phyloP scores from a whole-genome alignment of 352 stramenopile genomes.

The Pythium rhizo-oryzae region DNA sequence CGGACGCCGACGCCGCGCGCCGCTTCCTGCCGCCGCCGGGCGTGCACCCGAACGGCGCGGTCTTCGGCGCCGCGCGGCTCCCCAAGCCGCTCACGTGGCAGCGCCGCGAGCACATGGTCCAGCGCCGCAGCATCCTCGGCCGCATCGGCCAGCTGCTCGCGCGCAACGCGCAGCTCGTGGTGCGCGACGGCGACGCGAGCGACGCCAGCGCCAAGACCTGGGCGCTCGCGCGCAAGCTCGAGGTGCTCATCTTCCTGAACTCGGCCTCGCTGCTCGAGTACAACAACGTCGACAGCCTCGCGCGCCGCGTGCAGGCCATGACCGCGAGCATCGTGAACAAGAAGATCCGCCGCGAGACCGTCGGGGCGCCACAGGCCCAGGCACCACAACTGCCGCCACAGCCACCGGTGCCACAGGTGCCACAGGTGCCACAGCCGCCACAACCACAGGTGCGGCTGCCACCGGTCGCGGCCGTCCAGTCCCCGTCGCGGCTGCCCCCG shows the following conservation, averaged over 20 bases:
- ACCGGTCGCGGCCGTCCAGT: no score
- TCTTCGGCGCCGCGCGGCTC: slow-evolving; percentile 68
- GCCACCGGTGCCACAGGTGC: no score
- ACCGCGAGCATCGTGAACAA: slow-evolving; percentile 85
- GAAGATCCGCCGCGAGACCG: slow-evolving; percentile 67
- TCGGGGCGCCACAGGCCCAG: slow-evolving; percentile 13
- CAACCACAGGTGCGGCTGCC: no score
- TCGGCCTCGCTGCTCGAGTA: slow-evolving; percentile 84
- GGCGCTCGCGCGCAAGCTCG: slow-evolving; percentile 78
- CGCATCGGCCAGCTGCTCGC: slow-evolving; percentile 65
- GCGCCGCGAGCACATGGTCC: slow-evolving; percentile 64
- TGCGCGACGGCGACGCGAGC: slow-evolving; percentile 1
- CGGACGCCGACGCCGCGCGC: slow-evolving; percentile 9
- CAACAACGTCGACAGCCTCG: slow-evolving; percentile 75
- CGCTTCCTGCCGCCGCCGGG: slow-evolving; percentile 55
- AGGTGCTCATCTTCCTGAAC: slow-evolving; percentile 84
- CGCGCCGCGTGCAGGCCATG: slow-evolving; percentile 77
- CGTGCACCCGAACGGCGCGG: slow-evolving; percentile 73
- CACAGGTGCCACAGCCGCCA: no score
- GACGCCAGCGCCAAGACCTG: slow-evolving; percentile 54
- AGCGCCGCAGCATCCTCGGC: slow-evolving; percentile 69
- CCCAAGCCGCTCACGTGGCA: slow-evolving; percentile 86
- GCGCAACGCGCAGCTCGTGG: slow-evolving; percentile 54
- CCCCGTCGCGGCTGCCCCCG: no score
- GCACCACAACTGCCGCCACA: neutral